Conservation (phyloP, 129 eudicot species). For the Heracleum sosnowskyi region DNA sequence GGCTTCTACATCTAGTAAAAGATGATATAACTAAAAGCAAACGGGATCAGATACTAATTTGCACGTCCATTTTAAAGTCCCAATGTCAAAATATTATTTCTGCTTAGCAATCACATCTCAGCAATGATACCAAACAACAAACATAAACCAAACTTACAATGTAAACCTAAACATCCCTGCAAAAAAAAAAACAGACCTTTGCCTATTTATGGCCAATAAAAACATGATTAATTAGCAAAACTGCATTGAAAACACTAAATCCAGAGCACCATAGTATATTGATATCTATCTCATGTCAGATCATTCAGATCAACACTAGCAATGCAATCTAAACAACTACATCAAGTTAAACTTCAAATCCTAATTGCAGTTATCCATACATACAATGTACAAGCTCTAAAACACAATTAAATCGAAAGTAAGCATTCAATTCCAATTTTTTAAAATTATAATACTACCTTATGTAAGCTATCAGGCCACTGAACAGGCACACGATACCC, state of each 20-base stretch:
- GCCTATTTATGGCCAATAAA: neutral
- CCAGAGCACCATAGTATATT: neutral
- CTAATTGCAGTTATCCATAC: neutral
- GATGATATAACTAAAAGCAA: neutral
- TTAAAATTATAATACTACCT: constrained; percentile 28
- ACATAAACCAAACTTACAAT: neutral
- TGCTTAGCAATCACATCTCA: neutral
- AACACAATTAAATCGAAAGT: neutral
- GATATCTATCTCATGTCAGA: neutral
- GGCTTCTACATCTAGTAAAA: neutral
- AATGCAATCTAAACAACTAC: neutral
- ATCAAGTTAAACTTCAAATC: neutral
- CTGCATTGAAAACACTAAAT: neutral
- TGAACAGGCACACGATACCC: constrained; percentile 82
- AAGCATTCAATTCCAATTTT: neutral
- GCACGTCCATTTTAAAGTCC: neutral
- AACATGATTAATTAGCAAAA: neutral
- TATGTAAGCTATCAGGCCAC: constrained; percentile 92
- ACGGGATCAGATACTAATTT: neutral
- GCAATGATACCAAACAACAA: neutral
- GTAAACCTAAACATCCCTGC: neutral
- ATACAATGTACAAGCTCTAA: neutral
- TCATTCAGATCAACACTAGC: neutral
- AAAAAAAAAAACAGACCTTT: no score
- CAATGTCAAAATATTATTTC: neutral